phyloP scores from a whole-genome alignment of 78 protist genomes.

The slime mould (Dictyostelium discoideum) region DNA sequence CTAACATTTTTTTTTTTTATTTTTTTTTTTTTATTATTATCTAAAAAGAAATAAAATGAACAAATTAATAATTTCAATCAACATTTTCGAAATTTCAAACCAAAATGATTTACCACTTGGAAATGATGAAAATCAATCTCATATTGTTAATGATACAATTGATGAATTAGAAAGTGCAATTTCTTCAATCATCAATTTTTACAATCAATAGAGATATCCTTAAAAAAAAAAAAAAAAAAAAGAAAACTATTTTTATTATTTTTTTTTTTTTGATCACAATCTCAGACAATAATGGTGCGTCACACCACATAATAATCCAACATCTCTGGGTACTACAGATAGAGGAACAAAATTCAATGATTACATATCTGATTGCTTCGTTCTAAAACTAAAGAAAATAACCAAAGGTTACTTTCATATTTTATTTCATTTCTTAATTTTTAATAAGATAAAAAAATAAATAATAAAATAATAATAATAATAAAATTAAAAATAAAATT shows the following conservation, averaged over 20 bases:
- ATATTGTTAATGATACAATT: background rate
- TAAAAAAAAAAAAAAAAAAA: too few relatives aligned
- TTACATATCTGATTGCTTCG: too few relatives aligned
- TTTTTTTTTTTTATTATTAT: too few relatives aligned
- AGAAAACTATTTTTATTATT: too few relatives aligned
- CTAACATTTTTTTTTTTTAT: too few relatives aligned
- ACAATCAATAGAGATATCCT: background rate
- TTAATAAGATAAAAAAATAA: too few relatives aligned
- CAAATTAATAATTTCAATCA: background rate
- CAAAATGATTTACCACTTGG: background rate
- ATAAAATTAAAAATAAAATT: background rate
- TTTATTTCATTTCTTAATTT: background rate
- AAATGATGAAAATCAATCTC: background rate
- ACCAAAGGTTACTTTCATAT: background rate
- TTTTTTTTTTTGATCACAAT: background rate
- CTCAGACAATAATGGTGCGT: too few relatives aligned
- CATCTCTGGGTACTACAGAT: too few relatives aligned
- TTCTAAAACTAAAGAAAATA: too few relatives aligned
- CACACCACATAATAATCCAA: too few relatives aligned
- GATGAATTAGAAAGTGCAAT: background rate
- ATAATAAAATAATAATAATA: too few relatives aligned
- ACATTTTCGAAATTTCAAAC: background rate
- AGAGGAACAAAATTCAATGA: too few relatives aligned
- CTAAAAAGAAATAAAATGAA: background rate
- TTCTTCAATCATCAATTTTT: background rate